Evolutionary conservation across 1,139 yeast genomes (phyloP).

Genomic region (Lodderomyces parapsilosis): DNA sequence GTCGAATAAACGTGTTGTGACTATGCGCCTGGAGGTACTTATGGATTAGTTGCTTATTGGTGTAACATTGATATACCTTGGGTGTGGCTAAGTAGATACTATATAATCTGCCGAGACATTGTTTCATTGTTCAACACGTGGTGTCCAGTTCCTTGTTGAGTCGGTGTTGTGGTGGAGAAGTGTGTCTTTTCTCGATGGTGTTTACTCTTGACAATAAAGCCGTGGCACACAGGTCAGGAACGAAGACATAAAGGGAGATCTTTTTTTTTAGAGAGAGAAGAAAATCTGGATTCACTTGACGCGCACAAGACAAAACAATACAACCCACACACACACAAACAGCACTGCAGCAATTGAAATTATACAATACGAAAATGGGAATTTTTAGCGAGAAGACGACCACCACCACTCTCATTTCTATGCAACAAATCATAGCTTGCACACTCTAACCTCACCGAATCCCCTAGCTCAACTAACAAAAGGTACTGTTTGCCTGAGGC

Average conservation of each 20-base stretch:
- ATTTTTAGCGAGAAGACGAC: too few relatives aligned
- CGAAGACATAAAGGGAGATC: too few relatives aligned
- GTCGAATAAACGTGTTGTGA: conserved; percentile 1
- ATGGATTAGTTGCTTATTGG: conserved; percentile 1
- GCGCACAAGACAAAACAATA: too few relatives aligned
- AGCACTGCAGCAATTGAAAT: too few relatives aligned
- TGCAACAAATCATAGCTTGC: too few relatives aligned
- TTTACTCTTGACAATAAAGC: too few relatives aligned
- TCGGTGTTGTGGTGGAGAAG: background rate
- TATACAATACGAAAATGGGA: too few relatives aligned
- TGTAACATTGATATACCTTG: background rate
- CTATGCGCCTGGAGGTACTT: background rate
- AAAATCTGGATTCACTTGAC: too few relatives aligned
- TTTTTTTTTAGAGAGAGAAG: too few relatives aligned
- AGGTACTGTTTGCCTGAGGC: conserved; percentile 16
- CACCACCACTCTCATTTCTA: background rate
- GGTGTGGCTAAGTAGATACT: conserved; percentile 1
- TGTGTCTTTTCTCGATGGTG: background rate
- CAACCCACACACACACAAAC: too few relatives aligned
- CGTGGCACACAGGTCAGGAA: too few relatives aligned
- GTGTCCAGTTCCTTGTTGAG: background rate
- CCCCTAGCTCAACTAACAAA: background rate
- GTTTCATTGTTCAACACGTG: conserved; percentile 1
- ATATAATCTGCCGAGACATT: conserved; percentile 3
- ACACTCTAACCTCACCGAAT: background rate